These are phyloP conservation scores for Tagetes patula DNA, from an alignment of 129 eudicot genomes.

Conservation along the genomic window DNA sequence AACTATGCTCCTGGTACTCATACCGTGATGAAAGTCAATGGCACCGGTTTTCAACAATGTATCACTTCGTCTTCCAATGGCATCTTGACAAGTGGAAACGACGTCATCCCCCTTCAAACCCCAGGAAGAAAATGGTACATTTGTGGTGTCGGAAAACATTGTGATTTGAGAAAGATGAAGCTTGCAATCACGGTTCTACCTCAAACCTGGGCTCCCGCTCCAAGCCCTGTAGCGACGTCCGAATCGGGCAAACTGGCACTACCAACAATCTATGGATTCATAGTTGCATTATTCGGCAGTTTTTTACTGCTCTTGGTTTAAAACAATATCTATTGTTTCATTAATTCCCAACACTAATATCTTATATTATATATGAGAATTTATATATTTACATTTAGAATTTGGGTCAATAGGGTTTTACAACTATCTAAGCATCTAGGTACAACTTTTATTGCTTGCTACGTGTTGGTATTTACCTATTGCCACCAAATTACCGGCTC, in stretches of 20 bases:
- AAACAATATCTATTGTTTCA: not conserved
- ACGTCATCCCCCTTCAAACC: slow-evolving; percentile 39
- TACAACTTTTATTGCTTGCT: no score
- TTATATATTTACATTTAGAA: no score
- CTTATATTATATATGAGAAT: no score
- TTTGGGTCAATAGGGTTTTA: no score
- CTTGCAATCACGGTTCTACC: slow-evolving; percentile 40
- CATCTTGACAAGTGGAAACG: slow-evolving; percentile 46
- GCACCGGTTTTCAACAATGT: slow-evolving; percentile 46
- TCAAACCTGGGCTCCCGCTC: slow-evolving; percentile 24
- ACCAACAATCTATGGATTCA: slow-evolving; percentile 15
- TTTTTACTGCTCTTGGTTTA: slow-evolving; percentile 20
- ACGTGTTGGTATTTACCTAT: no score
- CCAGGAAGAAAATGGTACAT: slow-evolving; percentile 61
- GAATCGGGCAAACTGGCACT: slow-evolving; percentile 1
- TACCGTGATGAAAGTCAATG: slow-evolving; percentile 42
- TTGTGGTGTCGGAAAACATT: slow-evolving; percentile 45
- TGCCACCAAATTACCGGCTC: no score
- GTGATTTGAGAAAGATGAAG: slow-evolving; percentile 37
- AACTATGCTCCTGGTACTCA: slow-evolving; percentile 31
- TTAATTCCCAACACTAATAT: not conserved
- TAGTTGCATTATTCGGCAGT: slow-evolving; percentile 10
- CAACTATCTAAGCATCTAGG: no score
- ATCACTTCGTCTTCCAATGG: slow-evolving; percentile 11
- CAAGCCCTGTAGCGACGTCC: slow-evolving; percentile 27